These are phyloP conservation scores for Phialophora tarda DNA, from an alignment of 2,329 filamentous ascomycete genomes.

Conservation along the genomic window DNA sequence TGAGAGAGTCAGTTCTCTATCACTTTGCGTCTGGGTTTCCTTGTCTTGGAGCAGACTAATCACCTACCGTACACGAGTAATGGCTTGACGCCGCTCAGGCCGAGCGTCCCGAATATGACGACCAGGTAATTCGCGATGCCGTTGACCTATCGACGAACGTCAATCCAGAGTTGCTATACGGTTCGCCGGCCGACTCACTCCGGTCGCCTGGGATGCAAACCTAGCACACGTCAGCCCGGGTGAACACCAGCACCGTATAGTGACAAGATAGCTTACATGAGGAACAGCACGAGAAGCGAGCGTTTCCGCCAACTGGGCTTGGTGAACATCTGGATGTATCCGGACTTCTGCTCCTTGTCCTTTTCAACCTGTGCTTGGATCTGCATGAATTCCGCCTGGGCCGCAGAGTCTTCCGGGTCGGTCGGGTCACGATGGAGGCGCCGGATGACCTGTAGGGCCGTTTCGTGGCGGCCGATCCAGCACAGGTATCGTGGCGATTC, in stretches of 20 bases:
- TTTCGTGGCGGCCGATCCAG: conserved; percentile 21
- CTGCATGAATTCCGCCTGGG: conserved; percentile 28
- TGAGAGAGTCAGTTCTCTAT: not conserved
- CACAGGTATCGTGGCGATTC: conserved; percentile 30
- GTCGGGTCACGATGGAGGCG: conserved; percentile 24
- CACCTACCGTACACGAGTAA: conserved; percentile 48
- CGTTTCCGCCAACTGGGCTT: conserved; percentile 26
- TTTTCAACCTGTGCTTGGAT: conserved; percentile 27
- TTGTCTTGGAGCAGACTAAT: too few species aligned
- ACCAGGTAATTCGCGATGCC: conserved; percentile 49
- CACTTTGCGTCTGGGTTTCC: too few species aligned
- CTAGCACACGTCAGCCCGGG: conserved; percentile 12
- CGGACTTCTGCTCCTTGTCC: conserved; percentile 27
- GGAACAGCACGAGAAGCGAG: conserved; percentile 27
- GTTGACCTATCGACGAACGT: conserved; percentile 24
- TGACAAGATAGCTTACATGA: conserved; percentile 36
- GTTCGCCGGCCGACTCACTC: conserved; percentile 33
- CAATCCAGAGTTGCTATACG: not conserved
- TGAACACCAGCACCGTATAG: conserved; percentile 6
- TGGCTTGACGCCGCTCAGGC: conserved; percentile 47
- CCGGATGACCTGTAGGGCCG: conserved; percentile 22
- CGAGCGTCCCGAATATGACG: conserved; percentile 47
- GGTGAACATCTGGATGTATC: conserved; percentile 28
- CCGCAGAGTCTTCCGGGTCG: conserved; percentile 16
- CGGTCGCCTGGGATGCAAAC: conserved; percentile 42